Evolutionary conservation across 2,329 filamentous ascomycete species (phyloP).

Genomic region (Apiospora hydei): DNA sequence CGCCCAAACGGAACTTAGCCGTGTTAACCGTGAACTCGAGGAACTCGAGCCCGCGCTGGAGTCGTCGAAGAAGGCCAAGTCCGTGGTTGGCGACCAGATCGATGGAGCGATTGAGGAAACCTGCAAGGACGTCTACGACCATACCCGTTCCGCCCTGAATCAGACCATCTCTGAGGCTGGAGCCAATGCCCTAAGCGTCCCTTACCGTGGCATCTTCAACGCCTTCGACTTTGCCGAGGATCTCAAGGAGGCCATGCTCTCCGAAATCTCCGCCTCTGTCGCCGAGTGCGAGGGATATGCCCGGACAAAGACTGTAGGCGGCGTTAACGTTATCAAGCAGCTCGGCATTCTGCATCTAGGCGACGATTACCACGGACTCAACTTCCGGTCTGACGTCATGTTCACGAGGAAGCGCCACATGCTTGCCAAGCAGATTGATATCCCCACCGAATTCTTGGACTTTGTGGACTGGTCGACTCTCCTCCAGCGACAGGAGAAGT

Average conservation of each 20-base stretch:
- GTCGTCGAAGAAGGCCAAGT: constrained; percentile 79
- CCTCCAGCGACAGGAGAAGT: constrained; percentile 91
- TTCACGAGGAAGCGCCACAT: constrained; percentile 85
- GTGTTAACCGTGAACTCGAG: constrained; percentile 80
- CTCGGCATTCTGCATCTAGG: constrained; percentile 89
- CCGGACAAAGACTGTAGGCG: constrained; percentile 76
- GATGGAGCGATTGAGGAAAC: constrained; percentile 84
- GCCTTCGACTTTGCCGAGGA: constrained; percentile 95
- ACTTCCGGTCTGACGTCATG: constrained; percentile 92
- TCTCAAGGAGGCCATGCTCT: constrained; percentile 88
- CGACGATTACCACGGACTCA: constrained; percentile 83
- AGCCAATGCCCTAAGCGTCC: constrained; percentile 79
- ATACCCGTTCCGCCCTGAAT: constrained; percentile 79
- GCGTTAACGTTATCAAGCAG: constrained; percentile 87
- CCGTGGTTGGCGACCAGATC: constrained; percentile 81
- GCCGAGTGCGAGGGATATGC: constrained; percentile 84
- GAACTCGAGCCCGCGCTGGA: constrained; percentile 88
- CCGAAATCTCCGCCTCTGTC: constrained; percentile 83
- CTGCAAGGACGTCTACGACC: constrained; percentile 83
- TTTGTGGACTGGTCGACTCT: constrained; percentile 89
- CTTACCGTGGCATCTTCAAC: constrained; percentile 84
- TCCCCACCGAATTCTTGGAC: constrained; percentile 88
- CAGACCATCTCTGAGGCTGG: constrained; percentile 80
- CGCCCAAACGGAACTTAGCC: constrained; percentile 82
- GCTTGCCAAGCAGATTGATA: constrained; percentile 83